Base-by-base conservation (phyloP, 1,284 basidiomycete genomes). In the Naganishia albida region DNA sequence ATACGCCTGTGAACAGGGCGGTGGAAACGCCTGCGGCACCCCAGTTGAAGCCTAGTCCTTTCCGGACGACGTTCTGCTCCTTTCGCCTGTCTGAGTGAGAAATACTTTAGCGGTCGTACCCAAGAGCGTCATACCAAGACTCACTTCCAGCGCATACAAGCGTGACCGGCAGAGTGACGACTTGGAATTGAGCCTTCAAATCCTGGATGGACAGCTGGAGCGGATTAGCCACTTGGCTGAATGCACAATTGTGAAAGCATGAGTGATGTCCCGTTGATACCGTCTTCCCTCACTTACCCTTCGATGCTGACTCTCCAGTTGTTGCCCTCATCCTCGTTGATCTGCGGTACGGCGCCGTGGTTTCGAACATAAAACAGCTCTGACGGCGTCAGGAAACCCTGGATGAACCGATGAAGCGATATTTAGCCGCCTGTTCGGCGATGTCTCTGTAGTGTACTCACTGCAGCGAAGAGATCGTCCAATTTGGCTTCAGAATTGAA, bases 311-410 rank as follows among this genome's bases (percentile, higher is more conserved):
- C 68, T 62, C 75, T 80, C 87, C 87, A 88, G 18, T 78, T 71
- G 2, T 72, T 70, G 6, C 80, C 78, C 23, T 75, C 72, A 10
- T 80, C 74, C 3, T 74, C 73, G 23, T 80, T 77, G 23, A 87
- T 78, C 20, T 75, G 73, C 0, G 87, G 87, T 2, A 86, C 86
- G 1, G 85, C 82, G 18, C 87, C 87, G 70, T 88, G 87, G 68
- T 85, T 86, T 23, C 87, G 83, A 20, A 88, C 86, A 71, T 83
- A 88, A 75, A 86, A 85, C n/a, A 88, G 80, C 66, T 84, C 81
- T 44, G 82, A 81, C 0, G 87, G 85, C 0, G 87, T 88, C 53
- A 88, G 71, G 72, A 88, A 88, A 20, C 87, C 85, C 74, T 81
- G 40, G 3, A 39, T n/a, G n/a, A n/a, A 28, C 16, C 15, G 42